Evolutionary conservation across 305 asterid species (phyloP).

Genomic region (Fraxinus velutina): DNA sequence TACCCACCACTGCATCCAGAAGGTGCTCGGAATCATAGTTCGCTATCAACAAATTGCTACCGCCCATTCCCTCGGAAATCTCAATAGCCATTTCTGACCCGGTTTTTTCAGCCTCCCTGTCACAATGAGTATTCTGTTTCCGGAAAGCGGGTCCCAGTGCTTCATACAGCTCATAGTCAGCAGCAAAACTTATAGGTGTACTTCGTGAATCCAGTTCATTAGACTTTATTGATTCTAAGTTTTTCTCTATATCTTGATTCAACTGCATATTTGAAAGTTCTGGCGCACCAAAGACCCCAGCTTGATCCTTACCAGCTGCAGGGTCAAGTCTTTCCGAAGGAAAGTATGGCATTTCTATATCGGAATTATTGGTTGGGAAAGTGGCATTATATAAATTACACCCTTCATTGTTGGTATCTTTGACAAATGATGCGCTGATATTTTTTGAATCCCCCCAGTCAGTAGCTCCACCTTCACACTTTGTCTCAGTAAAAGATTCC

Average conservation of each 20-base stretch:
- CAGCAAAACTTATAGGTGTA: constrained; percentile 57
- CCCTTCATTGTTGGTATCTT: constrained; percentile 33
- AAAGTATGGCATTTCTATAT: constrained; percentile 26
- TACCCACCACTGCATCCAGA: constrained; percentile 90
- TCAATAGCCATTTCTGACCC: constrained; percentile 54
- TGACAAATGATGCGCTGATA: constrained; percentile 15
- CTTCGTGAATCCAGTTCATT: constrained; percentile 29
- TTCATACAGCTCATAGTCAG: constrained; percentile 84
- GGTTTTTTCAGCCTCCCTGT: constrained; percentile 41
- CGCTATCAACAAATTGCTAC: constrained; percentile 53
- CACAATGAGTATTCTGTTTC: constrained; percentile 35
- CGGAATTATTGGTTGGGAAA: constrained; percentile 31
- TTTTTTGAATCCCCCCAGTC: constrained; percentile 31
- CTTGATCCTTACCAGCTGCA: constrained; percentile 31
- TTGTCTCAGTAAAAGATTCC: constrained; percentile 28
- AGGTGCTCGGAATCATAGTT: constrained; percentile 60
- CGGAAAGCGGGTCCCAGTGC: constrained; percentile 72
- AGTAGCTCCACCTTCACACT: constrained; percentile 36
- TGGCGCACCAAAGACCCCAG: constrained; percentile 18
- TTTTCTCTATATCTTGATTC: constrained; percentile 33
- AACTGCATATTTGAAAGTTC: constrained; percentile 32
- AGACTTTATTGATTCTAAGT: constrained; percentile 27
- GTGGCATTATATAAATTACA: constrained; percentile 30
- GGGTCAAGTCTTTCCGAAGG: constrained; percentile 35
- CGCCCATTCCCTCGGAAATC: constrained; percentile 53